phyloP scores from a whole-genome alignment of 352 stramenopile species.

The Plasmopara viticola region DNA sequence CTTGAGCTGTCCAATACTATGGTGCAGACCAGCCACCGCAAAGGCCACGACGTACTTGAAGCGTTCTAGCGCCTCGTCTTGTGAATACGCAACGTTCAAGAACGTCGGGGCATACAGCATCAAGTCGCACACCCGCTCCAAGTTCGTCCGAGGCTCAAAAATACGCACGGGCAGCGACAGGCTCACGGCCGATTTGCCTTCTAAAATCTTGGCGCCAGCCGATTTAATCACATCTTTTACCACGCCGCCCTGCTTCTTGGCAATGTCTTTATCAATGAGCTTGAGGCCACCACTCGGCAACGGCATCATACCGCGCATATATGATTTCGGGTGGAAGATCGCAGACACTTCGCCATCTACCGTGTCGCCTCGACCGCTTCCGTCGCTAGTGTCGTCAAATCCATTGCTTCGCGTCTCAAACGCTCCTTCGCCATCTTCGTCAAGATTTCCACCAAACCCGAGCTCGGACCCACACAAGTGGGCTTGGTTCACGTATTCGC shows the following conservation, averaged over 20 bases:
- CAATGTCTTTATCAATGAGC: conserved; percentile 78
- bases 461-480: conserved; percentile 46
- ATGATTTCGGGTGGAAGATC: conserved; percentile 69
- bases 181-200: conserved; percentile 70
- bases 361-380: conserved; percentile 22
- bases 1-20: conserved; percentile 77
- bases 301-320: conserved; percentile 77
- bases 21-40: conserved; percentile 68
- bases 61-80: conserved; percentile 59
- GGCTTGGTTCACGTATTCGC: conserved; percentile 57
- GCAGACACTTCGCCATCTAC: conserved; percentile 23
- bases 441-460: conserved; percentile 36
- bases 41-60: conserved; percentile 81
- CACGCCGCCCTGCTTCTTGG: conserved; percentile 80
- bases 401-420: conserved; percentile 28
- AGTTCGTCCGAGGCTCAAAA: conserved; percentile 77
- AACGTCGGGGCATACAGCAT: conserved; percentile 80
- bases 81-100: conserved; percentile 50
- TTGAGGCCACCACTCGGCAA: conserved; percentile 69
- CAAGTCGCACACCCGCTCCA: conserved; percentile 73
- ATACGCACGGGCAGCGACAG: conserved; percentile 81
- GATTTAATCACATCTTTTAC: conserved; percentile 84
- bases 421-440: conserved; percentile 35
- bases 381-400: conserved; percentile 32
- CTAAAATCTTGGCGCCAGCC: conserved; percentile 54